These are phyloP conservation scores for Fusarium sp. DNA, from an alignment of 2,329 filamentous ascomycete species.

Conservation along the genomic window DNA sequence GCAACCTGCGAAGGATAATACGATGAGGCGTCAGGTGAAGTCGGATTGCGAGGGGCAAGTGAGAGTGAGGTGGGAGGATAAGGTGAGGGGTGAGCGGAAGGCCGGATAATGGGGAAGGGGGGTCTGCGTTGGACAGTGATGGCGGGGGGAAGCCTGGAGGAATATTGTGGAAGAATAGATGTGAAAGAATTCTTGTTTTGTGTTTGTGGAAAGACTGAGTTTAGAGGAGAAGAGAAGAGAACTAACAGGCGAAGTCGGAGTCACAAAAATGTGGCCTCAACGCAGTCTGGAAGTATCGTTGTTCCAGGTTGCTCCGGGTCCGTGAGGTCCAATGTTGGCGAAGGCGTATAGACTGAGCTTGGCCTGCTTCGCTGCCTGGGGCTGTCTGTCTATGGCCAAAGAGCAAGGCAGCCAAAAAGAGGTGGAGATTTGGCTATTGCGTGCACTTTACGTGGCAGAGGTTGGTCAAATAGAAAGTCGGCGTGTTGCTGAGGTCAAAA, in stretches of 20 bases:
- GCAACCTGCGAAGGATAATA: constrained; percentile 33
- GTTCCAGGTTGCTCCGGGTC: constrained; percentile 28
- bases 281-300: constrained; percentile 25
- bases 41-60: constrained; percentile 39
- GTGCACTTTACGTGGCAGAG: constrained; percentile 6
- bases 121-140: constrained; percentile 29
- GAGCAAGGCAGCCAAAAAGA: constrained; percentile 7
- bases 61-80: constrained; percentile 27
- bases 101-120: constrained; percentile 39
- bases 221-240: constrained; percentile 3
- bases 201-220: constrained; percentile 7
- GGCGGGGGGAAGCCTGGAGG: constrained; percentile 26
- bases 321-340: constrained; percentile 9
- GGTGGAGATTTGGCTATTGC: constrained; percentile 14
- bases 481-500: constrained; percentile 11
- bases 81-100: constrained; percentile 41
- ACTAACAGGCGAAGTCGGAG: constrained; percentile 28
- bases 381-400: constrained; percentile 14
- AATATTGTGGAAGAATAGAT: constrained; percentile 5
- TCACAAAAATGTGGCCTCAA: constrained; percentile 16
- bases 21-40: constrained; percentile 34
- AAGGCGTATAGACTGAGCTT: constrained; percentile 28
- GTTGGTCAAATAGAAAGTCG: constrained; percentile 1
- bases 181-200: constrained; percentile 5
- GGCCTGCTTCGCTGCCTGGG: constrained; percentile 22